phyloP scores from a whole-genome alignment of 805 yeast genomes.

The Metschnikowia santaceciliae region DNA sequence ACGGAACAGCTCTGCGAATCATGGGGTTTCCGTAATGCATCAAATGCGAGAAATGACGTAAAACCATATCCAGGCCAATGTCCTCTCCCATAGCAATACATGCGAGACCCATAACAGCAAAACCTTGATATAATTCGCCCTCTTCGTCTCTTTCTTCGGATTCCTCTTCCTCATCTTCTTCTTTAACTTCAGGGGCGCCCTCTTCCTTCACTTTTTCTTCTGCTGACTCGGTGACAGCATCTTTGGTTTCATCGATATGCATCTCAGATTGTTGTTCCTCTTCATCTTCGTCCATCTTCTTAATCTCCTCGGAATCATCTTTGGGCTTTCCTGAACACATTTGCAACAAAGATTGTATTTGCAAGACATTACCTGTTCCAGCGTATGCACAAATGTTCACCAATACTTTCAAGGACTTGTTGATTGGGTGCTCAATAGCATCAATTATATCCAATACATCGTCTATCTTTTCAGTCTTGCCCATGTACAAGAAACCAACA shows the following conservation, averaged over 20 bases:
- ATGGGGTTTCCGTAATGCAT: constrained; percentile 96
- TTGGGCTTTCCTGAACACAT: constrained; percentile 75
- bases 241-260: constrained; percentile 25
- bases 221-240: constrained; percentile 22
- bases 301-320: constrained; percentile 55
- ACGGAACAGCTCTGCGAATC: constrained; percentile 90
- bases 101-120: constrained; percentile 93
- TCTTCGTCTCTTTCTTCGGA: constrained; percentile 35
- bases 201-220: constrained; percentile 18
- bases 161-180: constrained; percentile 24
- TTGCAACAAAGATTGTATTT: constrained; percentile 85
- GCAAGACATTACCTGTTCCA: constrained; percentile 95
- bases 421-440: constrained; percentile 93
- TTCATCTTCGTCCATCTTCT: constrained; percentile 42
- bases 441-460: constrained; percentile 91
- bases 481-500: constrained; percentile 85
- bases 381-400: constrained; percentile 93
- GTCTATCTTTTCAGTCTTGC: constrained; percentile 89
- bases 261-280: constrained; percentile 23
- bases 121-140: constrained; percentile 68
- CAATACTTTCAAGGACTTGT: constrained; percentile 81
- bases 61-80: constrained; percentile 94
- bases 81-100: constrained; percentile 96
- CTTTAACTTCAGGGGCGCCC: constrained; percentile 6
- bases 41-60: constrained; percentile 94